A percentile compares a stretch with the other conserved stretches of the same genome.
phyloP scores from a whole-genome alignment of 176 grass and related monocot species.

The Guadua angustifolia region DNA sequence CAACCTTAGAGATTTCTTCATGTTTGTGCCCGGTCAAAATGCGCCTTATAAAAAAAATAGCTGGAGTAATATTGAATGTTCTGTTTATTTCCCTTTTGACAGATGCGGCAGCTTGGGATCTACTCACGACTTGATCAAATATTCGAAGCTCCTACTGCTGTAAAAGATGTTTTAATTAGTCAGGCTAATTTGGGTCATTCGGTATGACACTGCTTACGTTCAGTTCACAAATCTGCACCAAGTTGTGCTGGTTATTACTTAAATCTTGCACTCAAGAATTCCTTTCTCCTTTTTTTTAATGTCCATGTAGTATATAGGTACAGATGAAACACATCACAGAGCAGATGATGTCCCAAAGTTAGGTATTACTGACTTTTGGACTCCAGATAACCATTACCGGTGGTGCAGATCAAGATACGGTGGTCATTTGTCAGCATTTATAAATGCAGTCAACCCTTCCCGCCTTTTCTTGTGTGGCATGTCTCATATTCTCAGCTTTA shows the following conservation, averaged over 20 bases:
- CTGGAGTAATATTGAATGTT: neutral
- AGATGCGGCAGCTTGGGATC: conserved; percentile 82
- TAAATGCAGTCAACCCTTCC: conserved; percentile 50
- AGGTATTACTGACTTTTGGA: conserved; percentile 81
- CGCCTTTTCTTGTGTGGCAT: conserved; percentile 74
- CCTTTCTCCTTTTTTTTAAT: conserved; percentile 2
- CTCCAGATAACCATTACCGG: conserved; percentile 80
- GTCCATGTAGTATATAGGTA: conserved; percentile 79
- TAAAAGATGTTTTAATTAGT: conserved; percentile 85
- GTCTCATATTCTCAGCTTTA: conserved; percentile 25
- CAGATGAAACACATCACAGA: conserved; percentile 65
- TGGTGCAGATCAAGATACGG: conserved; percentile 86
- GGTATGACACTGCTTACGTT: conserved; percentile 53
- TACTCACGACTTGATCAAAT: conserved; percentile 88
- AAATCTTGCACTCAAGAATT: conserved; percentile 1
- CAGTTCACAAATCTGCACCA: neutral
- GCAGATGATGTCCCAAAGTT: conserved; percentile 57
- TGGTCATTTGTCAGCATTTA: conserved; percentile 58
- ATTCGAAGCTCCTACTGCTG: conserved; percentile 68
- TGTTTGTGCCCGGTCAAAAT: neutral
- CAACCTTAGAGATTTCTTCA: neutral
- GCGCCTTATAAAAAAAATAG: neutral
- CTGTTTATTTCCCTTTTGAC: conserved; percentile 43
- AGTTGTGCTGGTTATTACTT: conserved; percentile 4
- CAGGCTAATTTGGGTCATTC: conserved; percentile 64